Evolutionary conservation across 345 rosid species (phyloP).

Genomic region (Salix suchowensis): DNA sequence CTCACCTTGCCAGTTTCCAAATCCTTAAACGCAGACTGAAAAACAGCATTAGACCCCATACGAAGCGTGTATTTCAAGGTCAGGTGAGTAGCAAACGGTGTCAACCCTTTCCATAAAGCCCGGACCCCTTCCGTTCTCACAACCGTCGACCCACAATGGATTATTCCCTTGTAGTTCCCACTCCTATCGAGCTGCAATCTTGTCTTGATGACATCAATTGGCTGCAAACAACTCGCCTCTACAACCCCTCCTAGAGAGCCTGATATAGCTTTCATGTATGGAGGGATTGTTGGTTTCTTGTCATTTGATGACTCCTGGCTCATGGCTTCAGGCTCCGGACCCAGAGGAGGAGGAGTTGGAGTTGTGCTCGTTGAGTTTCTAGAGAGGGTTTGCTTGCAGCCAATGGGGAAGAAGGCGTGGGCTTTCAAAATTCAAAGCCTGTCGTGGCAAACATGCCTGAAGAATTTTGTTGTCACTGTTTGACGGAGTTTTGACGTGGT

Average conservation of each 20-base stretch:
- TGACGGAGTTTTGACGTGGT: too few species aligned
- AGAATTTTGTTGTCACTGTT: too few species aligned
- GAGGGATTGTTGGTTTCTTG: constrained; percentile 42
- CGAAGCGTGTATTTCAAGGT: constrained; percentile 84
- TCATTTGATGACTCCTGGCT: background rate
- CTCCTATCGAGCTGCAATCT: constrained; percentile 75
- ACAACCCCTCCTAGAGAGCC: constrained; percentile 87
- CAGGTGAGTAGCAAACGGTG: constrained; percentile 93
- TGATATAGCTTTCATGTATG: constrained; percentile 84
- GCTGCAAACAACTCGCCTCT: constrained; percentile 89
- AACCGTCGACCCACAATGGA: constrained; percentile 74
- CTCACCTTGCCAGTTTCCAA: constrained; percentile 65
- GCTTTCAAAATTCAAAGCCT: too few species aligned
- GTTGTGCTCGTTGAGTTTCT: too few species aligned
- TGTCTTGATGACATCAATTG: constrained; percentile 92
- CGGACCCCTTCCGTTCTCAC: constrained; percentile 64
- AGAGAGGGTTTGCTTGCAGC: too few species aligned
- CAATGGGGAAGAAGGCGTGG: too few species aligned
- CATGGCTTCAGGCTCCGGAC: too few species aligned
- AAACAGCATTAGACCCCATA: constrained; percentile 86
- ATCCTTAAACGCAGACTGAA: constrained; percentile 76
- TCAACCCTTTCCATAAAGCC: constrained; percentile 90
- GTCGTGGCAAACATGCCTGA: too few species aligned
- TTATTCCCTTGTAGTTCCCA: constrained; percentile 69
- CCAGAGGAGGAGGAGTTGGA: too few species aligned